Conservation (phyloP, 2,329 filamentous ascomycete genomes). For the Cercospora beticola region DNA sequence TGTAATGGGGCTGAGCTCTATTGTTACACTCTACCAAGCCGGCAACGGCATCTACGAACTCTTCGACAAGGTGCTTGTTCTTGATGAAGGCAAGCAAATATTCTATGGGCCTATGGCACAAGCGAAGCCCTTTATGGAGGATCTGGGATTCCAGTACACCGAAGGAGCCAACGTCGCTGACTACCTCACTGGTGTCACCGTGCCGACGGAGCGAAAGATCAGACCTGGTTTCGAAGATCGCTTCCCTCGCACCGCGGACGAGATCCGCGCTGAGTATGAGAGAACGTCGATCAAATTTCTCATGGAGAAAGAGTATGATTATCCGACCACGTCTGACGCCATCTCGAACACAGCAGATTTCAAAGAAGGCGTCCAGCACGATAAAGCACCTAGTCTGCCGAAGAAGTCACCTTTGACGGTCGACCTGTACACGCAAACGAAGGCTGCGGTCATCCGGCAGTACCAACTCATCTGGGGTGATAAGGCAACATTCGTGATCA, state of each 20-base stretch:
- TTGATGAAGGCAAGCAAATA: conserved; percentile 65
- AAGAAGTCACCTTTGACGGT: conserved; percentile 58
- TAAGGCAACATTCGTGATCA: conserved; percentile 63
- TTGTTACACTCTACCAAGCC: conserved; percentile 68
- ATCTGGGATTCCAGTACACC: conserved; percentile 61
- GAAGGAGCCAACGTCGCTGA: conserved; percentile 65
- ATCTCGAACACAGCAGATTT: conserved; percentile 56
- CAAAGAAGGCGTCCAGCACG: conserved; percentile 51
- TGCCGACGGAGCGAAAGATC: conserved; percentile 52
- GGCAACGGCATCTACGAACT: conserved; percentile 68
- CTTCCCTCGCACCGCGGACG: conserved; percentile 47
- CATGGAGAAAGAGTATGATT: conserved; percentile 59
- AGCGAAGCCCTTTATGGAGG: conserved; percentile 64
- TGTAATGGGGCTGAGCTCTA: conserved; percentile 58
- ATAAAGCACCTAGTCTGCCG: conserved; percentile 57
- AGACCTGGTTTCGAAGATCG: conserved; percentile 44
- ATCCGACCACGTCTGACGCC: conserved; percentile 53
- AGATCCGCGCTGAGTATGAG: conserved; percentile 53
- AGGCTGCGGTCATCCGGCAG: conserved; percentile 57
- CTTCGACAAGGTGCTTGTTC: conserved; percentile 68
- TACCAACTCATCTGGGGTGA: conserved; percentile 67
- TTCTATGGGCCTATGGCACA: conserved; percentile 62
- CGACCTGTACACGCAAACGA: conserved; percentile 56
- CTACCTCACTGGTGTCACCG: conserved; percentile 65
- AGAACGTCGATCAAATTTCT: conserved; percentile 50